Base-by-base conservation (phyloP, 257 asterid genomes). In the Solanum pinnatisectum region DNA sequence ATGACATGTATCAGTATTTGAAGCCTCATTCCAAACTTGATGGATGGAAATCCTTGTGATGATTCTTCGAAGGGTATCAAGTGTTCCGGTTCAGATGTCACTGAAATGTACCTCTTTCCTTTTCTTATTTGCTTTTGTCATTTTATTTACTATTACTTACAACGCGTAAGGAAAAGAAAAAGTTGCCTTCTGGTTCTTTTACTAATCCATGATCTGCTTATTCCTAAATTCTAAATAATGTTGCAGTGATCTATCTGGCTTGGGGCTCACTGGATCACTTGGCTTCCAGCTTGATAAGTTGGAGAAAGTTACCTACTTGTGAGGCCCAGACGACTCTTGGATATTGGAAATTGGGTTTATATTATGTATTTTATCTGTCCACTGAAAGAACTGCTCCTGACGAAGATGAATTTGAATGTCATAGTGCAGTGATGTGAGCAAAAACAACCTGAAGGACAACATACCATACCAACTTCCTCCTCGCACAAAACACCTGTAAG, bases 401-500 rank as follows among this genome's bases (percentile, higher is more conserved):
- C 65, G 63, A 73, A 85, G 83, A 85, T 91, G 84, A 71, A 82
- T 89, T 88, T 88, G 89, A 90, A 91, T 90, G 91, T 77, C 91
- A 88, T 90, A 91, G 91, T 92, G 88, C 95, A 94, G 97, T 92
- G 97, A 94, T 89, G 67, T 94, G 90, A 94, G 97, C 89, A 90
- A 90, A 82, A 94, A 94, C 92, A 93, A 93, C 70, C 92, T 93
- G 88, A 89, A 88, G 84, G 92, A 90, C 89, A 91, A 88, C 89
- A 87, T 94, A 84, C 97, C 97, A 1, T 94, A 91, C 88, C 95
- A 92, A 86, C 96, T 94, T 88, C 97, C 97, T 73, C 94, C 95
- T 37, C 91, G 89, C 74, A 70, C 88, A 87, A 90, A 90, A 33
- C 87, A 77, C 49, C 84, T 94, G 97, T 94, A 92, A 90, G 97